Percentiles rank a stretch among this genome's conserved stretches.
Evolutionary conservation across 2,329 filamentous ascomycete genomes (phyloP).

Genomic region (Clarireedia sp.): DNA sequence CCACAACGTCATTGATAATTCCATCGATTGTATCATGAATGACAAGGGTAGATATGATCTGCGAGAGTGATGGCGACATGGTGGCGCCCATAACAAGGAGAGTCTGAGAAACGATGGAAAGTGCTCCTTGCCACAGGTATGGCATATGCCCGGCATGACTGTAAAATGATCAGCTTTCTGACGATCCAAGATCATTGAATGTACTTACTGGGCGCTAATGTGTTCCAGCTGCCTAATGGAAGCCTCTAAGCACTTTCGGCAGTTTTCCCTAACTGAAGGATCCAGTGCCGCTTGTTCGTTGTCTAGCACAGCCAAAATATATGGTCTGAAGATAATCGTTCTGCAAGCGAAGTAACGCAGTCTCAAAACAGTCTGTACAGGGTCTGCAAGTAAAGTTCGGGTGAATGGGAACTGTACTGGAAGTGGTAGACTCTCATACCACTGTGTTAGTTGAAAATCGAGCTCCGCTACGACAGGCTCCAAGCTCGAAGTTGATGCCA

Average conservation of each 20-base stretch:
- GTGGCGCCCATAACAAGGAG: slow-evolving; percentile 78
- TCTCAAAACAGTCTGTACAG: slow-evolving; percentile 70
- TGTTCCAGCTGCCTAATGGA: slow-evolving; percentile 73
- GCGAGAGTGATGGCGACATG: slow-evolving; percentile 64
- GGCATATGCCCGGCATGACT: slow-evolving; percentile 77
- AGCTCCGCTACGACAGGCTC: slow-evolving; percentile 73
- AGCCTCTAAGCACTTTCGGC: slow-evolving; percentile 73
- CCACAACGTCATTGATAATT: slow-evolving; percentile 70
- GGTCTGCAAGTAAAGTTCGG: slow-evolving; percentile 57
- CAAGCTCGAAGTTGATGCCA: slow-evolving; percentile 62
- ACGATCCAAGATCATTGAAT: not conserved
- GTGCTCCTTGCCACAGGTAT: slow-evolving; percentile 77
- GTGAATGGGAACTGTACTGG: slow-evolving; percentile 72
- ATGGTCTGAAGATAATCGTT: slow-evolving; percentile 79
- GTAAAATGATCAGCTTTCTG: slow-evolving; percentile 20
- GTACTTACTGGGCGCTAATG: slow-evolving; percentile 63
- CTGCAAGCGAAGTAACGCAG: slow-evolving; percentile 78
- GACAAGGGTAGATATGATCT: slow-evolving; percentile 53
- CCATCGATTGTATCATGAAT: slow-evolving; percentile 58
- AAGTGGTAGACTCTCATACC: slow-evolving; percentile 71
- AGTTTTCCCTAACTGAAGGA: slow-evolving; percentile 66
- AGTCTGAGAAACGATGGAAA: slow-evolving; percentile 76
- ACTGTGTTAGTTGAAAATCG: slow-evolving; percentile 75
- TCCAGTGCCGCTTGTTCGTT: slow-evolving; percentile 68
- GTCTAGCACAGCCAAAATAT: slow-evolving; percentile 71